A percentile compares a stretch with the other conserved stretches of the same genome.
These are phyloP conservation scores for Dryas octopetala DNA, from an alignment of 306 rosid genomes.

Conservation along the genomic window DNA sequence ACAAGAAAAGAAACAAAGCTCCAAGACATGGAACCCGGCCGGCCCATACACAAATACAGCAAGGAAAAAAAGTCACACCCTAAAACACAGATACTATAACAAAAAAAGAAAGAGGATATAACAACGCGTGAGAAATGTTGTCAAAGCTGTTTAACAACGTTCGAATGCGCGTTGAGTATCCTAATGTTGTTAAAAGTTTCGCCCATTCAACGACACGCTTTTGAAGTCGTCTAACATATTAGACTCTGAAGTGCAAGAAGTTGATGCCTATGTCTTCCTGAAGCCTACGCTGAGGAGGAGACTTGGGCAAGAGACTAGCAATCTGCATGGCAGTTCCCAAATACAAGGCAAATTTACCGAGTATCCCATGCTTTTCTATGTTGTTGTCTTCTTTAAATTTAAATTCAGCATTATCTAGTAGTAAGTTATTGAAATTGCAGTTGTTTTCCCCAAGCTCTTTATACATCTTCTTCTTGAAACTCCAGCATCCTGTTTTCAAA, in stretches of 20 bases:
- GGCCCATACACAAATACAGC: too few species aligned
- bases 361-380: slow-evolving; percentile 18
- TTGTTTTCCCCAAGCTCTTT: slow-evolving; percentile 29
- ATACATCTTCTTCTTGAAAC: slow-evolving; percentile 41
- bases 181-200: too few species aligned
- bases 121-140: too few species aligned
- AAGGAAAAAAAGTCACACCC: too few species aligned
- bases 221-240: not conserved
- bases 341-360: slow-evolving; percentile 29
- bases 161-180: too few species aligned
- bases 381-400: not conserved
- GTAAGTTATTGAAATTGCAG: slow-evolving; percentile 19
- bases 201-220: too few species aligned
- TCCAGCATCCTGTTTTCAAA: slow-evolving; percentile 64
- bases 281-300: slow-evolving; percentile 48
- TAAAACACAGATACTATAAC: too few species aligned
- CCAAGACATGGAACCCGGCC: too few species aligned
- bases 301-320: slow-evolving; percentile 57
- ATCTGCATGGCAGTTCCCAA: slow-evolving; percentile 46
- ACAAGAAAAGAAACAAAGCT: too few species aligned
- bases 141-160: too few species aligned
- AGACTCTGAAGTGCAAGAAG: slow-evolving; percentile 51
- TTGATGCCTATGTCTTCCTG: slow-evolving; percentile 41
- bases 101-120: too few species aligned
- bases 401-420: not conserved